Percentiles rank a stretch among this genome's conserved stretches.
Evolutionary conservation across 805 yeast species (phyloP).

Genomic region (Pichia scutulata): DNA sequence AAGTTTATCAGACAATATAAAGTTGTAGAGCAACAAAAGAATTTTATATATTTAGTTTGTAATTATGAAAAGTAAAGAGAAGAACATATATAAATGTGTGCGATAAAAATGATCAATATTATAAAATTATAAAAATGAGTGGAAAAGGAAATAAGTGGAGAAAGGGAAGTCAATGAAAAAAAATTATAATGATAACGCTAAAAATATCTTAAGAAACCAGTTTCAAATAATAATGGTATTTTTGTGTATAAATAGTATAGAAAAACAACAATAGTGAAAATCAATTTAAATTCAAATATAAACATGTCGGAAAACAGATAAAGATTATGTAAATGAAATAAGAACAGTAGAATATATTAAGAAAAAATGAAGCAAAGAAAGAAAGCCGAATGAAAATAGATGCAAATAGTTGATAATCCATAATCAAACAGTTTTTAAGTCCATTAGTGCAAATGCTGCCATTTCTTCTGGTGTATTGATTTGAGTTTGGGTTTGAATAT

Average conservation of each 20-base stretch:
- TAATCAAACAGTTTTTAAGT: conserved; percentile 23
- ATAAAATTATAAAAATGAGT: too few relatives aligned
- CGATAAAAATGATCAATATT: too few relatives aligned
- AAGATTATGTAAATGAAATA: background rate
- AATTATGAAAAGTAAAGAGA: too few relatives aligned
- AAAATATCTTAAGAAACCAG: background rate
- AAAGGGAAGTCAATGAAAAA: background rate
- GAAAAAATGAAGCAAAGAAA: background rate
- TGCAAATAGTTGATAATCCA: background rate
- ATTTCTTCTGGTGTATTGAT: conserved; percentile 26
- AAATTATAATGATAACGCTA: background rate
- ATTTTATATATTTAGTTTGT: too few relatives aligned
- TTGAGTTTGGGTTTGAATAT: background rate
- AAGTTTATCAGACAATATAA: too few relatives aligned
- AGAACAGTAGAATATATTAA: background rate
- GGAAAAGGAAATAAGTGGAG: background rate
- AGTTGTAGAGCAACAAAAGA: too few relatives aligned
- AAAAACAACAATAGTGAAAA: background rate
- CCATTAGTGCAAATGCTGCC: conserved; percentile 31
- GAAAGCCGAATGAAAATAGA: background rate
- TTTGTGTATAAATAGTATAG: background rate
- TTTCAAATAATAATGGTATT: background rate
- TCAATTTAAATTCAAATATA: background rate
- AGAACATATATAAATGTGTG: too few relatives aligned
- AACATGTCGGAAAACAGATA: background rate